A percentile compares a stretch with the other conserved stretches of the same genome.
These are phyloP conservation scores for Fragaria nilgerrensis DNA, from an alignment of 306 rosid species.

Conservation along the genomic window DNA sequence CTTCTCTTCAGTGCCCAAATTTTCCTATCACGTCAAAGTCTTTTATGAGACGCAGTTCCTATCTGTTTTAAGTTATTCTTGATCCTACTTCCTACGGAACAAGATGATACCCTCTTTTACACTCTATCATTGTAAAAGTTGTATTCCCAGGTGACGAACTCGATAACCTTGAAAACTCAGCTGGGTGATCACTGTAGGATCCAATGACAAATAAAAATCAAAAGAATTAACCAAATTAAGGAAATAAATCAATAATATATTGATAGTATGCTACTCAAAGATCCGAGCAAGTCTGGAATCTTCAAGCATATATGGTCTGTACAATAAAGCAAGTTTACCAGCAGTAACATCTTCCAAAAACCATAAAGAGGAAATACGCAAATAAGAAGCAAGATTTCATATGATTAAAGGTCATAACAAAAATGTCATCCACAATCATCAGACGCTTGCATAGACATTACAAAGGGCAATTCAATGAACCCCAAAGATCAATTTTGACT, in stretches of 20 bases:
- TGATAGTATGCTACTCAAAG: neutral
- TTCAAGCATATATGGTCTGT: too few relatives aligned
- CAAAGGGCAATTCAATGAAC: neutral
- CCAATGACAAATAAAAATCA: too few relatives aligned
- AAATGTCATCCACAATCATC: neutral
- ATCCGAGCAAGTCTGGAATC: neutral
- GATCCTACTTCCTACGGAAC: neutral
- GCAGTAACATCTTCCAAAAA: too few relatives aligned
- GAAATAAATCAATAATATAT: neutral
- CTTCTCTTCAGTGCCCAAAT: neutral
- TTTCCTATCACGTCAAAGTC: neutral
- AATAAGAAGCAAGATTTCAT: neutral
- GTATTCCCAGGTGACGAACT: neutral
- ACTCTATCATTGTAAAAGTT: neutral
- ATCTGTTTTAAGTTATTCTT: neutral
- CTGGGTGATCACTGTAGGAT: too few relatives aligned
- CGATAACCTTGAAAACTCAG: neutral
- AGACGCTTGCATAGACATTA: neutral
- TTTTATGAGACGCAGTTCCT: neutral
- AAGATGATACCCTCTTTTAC: neutral
- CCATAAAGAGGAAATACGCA: neutral
- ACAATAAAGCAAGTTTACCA: neutral
- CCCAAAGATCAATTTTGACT: neutral
- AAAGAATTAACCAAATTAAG: neutral
- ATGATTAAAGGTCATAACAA: neutral